phyloP scores from a whole-genome alignment of 164 flowering plant species.

The Platanus orientalis region DNA sequence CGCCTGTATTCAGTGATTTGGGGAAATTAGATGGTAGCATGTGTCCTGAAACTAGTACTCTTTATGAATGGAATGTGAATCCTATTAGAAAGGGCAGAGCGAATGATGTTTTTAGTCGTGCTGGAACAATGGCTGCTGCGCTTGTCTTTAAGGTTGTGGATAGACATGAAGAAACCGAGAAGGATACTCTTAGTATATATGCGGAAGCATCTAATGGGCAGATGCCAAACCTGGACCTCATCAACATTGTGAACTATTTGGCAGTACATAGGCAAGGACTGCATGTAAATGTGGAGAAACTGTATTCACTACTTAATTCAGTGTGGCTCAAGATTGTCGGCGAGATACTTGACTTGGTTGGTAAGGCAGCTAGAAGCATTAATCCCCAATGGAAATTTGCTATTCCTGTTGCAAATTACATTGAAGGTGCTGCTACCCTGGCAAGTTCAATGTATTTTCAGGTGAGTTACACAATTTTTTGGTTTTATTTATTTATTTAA shows the following conservation, averaged over 20 bases:
- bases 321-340: constrained; percentile 57
- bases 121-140: constrained; percentile 99
- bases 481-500: too few species aligned
- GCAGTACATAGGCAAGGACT: constrained; percentile 88
- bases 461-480: constrained; percentile 31
- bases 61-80: constrained; percentile 17
- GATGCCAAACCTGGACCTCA: constrained; percentile 98
- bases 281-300: constrained; percentile 61
- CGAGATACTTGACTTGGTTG: constrained; percentile 47
- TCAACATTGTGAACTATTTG: constrained; percentile 79
- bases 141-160: constrained; percentile 73
- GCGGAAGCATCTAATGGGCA: constrained; percentile 99
- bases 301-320: constrained; percentile 45
- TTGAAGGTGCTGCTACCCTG: constrained; percentile 80
- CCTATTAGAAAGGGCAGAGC: constrained; percentile 13
- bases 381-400: constrained; percentile 83
- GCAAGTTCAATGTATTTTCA: constrained; percentile 81
- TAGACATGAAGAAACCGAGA: constrained; percentile 30
- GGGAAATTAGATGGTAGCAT: constrained; percentile 20
- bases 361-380: constrained; percentile 50
- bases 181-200: constrained; percentile 64
- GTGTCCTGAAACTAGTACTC: constrained; percentile 20
- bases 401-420: constrained; percentile 60
- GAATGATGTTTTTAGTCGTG: constrained; percentile 57
- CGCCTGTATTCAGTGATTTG: constrained; percentile 42